Evolutionary conservation across 257 asterid species (phyloP).

Genomic region (Verbena officinalis): DNA sequence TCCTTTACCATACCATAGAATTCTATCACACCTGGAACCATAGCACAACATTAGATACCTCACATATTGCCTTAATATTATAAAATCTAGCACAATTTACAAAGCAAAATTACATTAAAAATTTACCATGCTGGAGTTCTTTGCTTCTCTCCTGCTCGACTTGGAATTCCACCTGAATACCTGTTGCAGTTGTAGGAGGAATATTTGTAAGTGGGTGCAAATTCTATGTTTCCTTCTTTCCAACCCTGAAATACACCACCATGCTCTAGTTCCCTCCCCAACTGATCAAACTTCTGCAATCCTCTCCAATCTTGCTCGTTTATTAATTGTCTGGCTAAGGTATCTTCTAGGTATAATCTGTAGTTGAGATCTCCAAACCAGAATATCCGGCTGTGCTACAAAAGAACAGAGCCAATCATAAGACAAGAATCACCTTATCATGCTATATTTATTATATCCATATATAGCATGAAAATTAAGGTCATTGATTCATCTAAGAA

Average conservation of each 20-base stretch:
- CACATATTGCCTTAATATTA: constrained; percentile 4
- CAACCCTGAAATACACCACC: constrained; percentile 94
- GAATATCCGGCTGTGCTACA: constrained; percentile 78
- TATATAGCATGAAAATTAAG: not conserved
- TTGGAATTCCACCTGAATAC: constrained; percentile 81
- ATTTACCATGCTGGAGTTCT: constrained; percentile 96
- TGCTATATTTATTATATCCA: not conserved
- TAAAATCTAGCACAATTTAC: not conserved
- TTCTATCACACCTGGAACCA: constrained; percentile 95
- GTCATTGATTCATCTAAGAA: too few species aligned
- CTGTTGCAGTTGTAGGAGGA: constrained; percentile 71
- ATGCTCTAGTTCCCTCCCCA: constrained; percentile 65
- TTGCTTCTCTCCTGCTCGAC: constrained; percentile 83
- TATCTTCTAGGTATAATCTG: constrained; percentile 81
- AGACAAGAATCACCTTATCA: constrained; percentile 4
- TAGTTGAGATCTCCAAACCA: constrained; percentile 99
- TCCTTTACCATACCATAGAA: constrained; percentile 91
- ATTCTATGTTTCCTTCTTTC: constrained; percentile 86
- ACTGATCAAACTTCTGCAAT: constrained; percentile 77
- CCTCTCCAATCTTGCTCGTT: constrained; percentile 72
- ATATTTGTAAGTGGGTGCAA: constrained; percentile 91
- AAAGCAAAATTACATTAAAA: constrained; percentile 21
- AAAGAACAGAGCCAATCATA: constrained; percentile 33
- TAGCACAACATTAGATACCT: constrained; percentile 20
- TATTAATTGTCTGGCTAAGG: constrained; percentile 73